These are phyloP conservation scores for Solanum aculeatissimum DNA, from an alignment of 305 asterid species.

Conservation along the genomic window DNA sequence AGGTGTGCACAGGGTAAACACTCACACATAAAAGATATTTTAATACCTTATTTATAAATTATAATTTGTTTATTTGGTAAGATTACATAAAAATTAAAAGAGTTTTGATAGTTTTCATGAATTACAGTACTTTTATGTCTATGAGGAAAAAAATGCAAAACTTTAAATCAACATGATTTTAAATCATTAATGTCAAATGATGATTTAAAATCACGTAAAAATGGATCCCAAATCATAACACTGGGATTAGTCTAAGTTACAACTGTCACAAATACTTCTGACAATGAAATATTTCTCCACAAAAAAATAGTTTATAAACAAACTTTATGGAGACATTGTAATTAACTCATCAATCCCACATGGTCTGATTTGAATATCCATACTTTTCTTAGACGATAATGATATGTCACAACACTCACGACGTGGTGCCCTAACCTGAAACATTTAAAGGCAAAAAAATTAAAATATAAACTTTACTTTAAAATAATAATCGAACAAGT, in stretches of 20 bases:
- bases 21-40: too few species aligned
- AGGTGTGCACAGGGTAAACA: too few species aligned
- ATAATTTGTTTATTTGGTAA: neutral
- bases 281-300: neutral
- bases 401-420: slow-evolving; percentile 66
- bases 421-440: slow-evolving; percentile 50
- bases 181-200: neutral
- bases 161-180: neutral
- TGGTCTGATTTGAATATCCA: slow-evolving; percentile 41
- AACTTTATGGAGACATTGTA: slow-evolving; percentile 26
- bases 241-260: neutral
- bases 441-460: neutral
- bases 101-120: neutral
- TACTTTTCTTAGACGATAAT: slow-evolving; percentile 20
- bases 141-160: neutral
- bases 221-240: neutral
- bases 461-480: neutral
- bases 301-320: neutral
- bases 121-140: neutral
- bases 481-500: neutral
- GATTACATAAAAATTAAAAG: neutral
- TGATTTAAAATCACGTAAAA: neutral
- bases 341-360: slow-evolving; percentile 49
- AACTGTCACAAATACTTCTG: neutral
- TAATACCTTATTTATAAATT: neutral